These are phyloP conservation scores for Stemphylium lycopersici DNA, from an alignment of 2,329 filamentous ascomycete species.

Conservation along the genomic window DNA sequence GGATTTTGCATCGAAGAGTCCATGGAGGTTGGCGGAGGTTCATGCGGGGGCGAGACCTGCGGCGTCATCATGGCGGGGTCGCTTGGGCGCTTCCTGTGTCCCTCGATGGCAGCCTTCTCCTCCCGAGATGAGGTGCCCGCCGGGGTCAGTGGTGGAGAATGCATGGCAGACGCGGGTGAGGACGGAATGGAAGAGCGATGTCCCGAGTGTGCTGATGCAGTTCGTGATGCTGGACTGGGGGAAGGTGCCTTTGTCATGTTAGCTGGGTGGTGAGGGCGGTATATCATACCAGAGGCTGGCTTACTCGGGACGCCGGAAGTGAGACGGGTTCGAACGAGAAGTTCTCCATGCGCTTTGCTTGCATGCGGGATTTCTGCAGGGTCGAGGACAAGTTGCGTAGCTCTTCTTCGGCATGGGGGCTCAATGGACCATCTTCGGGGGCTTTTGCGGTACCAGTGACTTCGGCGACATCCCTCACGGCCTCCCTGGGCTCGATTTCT, in stretches of 20 bases:
- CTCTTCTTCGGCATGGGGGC: constrained; percentile 63
- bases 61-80: constrained; percentile 62
- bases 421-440: constrained; percentile 39
- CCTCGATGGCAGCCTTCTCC: constrained; percentile 47
- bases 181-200: constrained; percentile 61
- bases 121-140: constrained; percentile 72
- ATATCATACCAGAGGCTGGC: constrained; percentile 44
- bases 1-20: constrained; percentile 33
- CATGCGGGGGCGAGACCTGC: constrained; percentile 61
- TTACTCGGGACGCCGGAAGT: constrained; percentile 80
- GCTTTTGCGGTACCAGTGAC: constrained; percentile 31
- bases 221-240: constrained; percentile 52
- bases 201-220: constrained; percentile 57
- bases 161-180: constrained; percentile 72
- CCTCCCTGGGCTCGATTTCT: constrained; percentile 46
- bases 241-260: constrained; percentile 55
- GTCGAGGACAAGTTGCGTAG: constrained; percentile 74
- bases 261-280: constrained; percentile 21
- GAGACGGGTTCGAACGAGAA: constrained; percentile 92
- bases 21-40: constrained; percentile 57
- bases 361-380: constrained; percentile 75
- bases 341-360: constrained; percentile 82
- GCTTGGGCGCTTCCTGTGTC: constrained; percentile 46
- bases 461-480: constrained; percentile 41
- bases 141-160: constrained; percentile 89